Base-by-base conservation (phyloP, 2,329 filamentous ascomycete genomes). In the Zasmidium angulare region DNA sequence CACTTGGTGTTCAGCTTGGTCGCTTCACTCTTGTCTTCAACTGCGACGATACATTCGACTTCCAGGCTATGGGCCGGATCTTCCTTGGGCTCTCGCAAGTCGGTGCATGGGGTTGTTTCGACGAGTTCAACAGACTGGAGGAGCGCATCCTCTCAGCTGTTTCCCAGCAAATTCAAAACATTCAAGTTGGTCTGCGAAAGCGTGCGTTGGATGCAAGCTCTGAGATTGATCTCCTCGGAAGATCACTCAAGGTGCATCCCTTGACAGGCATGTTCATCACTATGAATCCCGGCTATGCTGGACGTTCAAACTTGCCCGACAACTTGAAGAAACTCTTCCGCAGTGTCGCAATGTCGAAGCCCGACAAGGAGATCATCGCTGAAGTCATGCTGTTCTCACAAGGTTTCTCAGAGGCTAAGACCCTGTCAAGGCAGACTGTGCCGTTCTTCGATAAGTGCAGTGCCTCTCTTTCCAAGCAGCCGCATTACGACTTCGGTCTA, bases 331-430 rank as follows among this genome's bases (percentile, higher is more conserved):
- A 99, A 78, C 82, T 99, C 46, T 99, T 99, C 86, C 89, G 96
- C 73, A 99, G 95, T 71, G 93, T 99, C 53, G 95, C 95, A 63
- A 99, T 99, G 95, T 99, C 95, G 11, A 99, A 98, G 78, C 95
- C 95, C 0, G 96, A 99, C 81, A 99, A 99, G 77, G 96, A 99
- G 76, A 89, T 99, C 59, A 99, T 99, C 77, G 92, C 95, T 36
- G 95, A 99, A 80, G 95, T 99, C 70, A 99, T 99, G 96, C 86
- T 99, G 36, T 99, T 97, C 82, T 99, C 96, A 0, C 95, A 99
- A 76, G 95, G 95, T 72, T 99, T 99, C 82, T 96, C 91, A 70
- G 91, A 96, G 75, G 95, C 95, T 36, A 99, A 98, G 78, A 82
- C 88, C 60, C 82, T 99, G 3, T 96, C 95, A 1, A 95, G 93